Percentiles rank a stretch among this genome's conserved stretches.
Conservation (phyloP, 1,139 yeast genomes). For the Saccharomycopsis crataegensis region DNA sequence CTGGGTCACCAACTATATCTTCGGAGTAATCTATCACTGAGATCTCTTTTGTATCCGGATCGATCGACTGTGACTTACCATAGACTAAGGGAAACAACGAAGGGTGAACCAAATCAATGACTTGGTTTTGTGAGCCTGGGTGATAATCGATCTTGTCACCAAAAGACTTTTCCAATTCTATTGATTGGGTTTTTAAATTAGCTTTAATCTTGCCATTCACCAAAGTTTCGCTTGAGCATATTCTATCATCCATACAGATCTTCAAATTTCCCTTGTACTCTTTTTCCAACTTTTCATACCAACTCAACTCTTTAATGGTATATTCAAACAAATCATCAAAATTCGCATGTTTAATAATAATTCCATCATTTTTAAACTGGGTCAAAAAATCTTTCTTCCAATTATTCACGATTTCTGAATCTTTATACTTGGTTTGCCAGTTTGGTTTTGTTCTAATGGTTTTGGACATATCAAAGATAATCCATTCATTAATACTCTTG, state of each 20-base stretch:
- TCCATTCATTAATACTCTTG: no score
- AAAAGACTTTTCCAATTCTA: neutral
- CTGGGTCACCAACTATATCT: neutral
- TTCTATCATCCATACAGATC: constrained; percentile 3
- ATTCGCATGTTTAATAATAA: neutral
- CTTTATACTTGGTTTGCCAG: no score
- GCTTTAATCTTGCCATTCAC: neutral
- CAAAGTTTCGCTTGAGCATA: neutral
- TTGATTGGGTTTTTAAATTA: neutral
- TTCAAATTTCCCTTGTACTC: constrained; percentile 1
- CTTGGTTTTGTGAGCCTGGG: constrained; percentile 33
- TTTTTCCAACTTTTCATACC: constrained; percentile 27
- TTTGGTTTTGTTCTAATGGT: no score
- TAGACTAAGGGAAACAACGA: constrained; percentile 36
- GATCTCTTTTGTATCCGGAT: neutral
- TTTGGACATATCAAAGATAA: no score
- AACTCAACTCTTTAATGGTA: constrained; percentile 28
- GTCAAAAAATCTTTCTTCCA: no score
- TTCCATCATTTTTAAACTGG: no score
- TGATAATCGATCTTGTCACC: constrained; percentile 31
- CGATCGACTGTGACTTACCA: constrained; percentile 22
- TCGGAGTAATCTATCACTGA: constrained; percentile 5
- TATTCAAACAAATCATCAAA: no score
- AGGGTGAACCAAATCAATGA: constrained; percentile 39
- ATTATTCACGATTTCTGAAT: no score